These are phyloP conservation scores for Cardamine occulta DNA, from an alignment of 345 rosid genomes.

Conservation along the genomic window DNA sequence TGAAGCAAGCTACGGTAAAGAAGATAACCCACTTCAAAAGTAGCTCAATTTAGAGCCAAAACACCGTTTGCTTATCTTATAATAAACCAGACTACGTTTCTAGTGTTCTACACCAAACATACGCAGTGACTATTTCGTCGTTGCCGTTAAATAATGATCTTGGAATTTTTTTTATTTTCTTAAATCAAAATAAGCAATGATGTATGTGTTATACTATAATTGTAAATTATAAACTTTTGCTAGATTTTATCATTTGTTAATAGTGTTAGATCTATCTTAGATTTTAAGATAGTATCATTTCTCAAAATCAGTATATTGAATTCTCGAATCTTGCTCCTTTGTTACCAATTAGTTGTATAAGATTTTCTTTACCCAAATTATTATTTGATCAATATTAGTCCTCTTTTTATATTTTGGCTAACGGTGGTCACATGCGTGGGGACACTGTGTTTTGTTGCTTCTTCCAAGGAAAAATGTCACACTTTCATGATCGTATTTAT, in stretches of 20 bases:
- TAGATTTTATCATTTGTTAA: not conserved
- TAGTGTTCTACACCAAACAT: conserved; percentile 10
- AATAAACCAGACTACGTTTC: not conserved
- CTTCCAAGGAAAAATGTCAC: conserved; percentile 20
- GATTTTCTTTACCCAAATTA: conserved; percentile 11
- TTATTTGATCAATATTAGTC: not conserved
- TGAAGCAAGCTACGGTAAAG: conserved; percentile 10
- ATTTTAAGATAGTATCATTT: not conserved
- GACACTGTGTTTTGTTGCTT: conserved; percentile 28
- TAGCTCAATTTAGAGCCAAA: conserved; percentile 21
- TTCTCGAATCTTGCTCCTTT: not conserved
- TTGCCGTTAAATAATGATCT: not conserved
- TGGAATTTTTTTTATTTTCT: not conserved
- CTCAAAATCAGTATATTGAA: not conserved
- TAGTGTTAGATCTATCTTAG: not conserved
- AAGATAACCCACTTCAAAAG: conserved; percentile 34
- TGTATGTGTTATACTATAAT: not conserved
- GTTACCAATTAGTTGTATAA: not conserved
- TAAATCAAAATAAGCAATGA: not conserved
- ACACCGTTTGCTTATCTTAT: not conserved
- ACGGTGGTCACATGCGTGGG: conserved; percentile 43
- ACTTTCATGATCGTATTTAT: too few species aligned
- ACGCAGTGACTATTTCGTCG: not conserved
- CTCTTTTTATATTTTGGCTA: conserved; percentile 8
- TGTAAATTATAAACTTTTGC: not conserved